Percentiles rank a stretch among this genome's conserved stretches.
These are phyloP conservation scores for Eucalyptus polybractea DNA, from an alignment of 345 rosid species.

Conservation along the genomic window DNA sequence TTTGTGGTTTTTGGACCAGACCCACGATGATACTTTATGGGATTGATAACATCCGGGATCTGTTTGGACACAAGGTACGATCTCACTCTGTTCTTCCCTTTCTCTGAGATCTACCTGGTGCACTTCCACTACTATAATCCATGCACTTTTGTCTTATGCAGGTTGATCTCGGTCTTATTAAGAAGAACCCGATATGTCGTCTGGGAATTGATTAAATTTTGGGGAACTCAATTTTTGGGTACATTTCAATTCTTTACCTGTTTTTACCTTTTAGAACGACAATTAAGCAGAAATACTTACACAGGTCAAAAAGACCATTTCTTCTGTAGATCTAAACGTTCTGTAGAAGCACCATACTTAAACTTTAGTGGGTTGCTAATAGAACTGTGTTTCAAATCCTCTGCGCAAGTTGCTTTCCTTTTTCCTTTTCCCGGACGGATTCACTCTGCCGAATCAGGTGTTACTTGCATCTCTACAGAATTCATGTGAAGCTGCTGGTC, in stretches of 20 bases:
- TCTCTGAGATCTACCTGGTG: neutral
- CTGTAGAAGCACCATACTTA: neutral
- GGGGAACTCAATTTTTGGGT: neutral
- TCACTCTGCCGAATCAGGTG: neutral
- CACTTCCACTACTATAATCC: neutral
- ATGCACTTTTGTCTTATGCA: conserved; percentile 5
- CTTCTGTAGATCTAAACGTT: neutral
- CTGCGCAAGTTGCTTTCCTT: neutral
- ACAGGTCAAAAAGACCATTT: neutral
- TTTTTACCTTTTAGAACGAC: neutral
- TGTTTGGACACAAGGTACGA: conserved; percentile 90
- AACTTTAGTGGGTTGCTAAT: neutral
- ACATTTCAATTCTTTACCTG: neutral
- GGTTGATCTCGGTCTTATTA: conserved; percentile 82
- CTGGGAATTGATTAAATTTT: conserved; percentile 34
- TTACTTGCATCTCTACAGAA: neutral
- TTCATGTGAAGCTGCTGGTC: neutral
- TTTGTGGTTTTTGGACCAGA: conserved; percentile 18
- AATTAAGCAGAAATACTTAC: neutral
- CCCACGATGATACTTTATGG: conserved; percentile 90
- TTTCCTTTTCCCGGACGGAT: neutral
- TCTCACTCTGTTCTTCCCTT: neutral
- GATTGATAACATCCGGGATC: conserved; percentile 75
- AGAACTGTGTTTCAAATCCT: neutral
- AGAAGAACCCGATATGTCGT: conserved; percentile 61